A percentile compares a stretch with the other conserved stretches of the same genome.
These are phyloP conservation scores for Paraglomus brasilianum DNA, from an alignment of 192 early-diverging fungal genomes.

Conservation along the genomic window DNA sequence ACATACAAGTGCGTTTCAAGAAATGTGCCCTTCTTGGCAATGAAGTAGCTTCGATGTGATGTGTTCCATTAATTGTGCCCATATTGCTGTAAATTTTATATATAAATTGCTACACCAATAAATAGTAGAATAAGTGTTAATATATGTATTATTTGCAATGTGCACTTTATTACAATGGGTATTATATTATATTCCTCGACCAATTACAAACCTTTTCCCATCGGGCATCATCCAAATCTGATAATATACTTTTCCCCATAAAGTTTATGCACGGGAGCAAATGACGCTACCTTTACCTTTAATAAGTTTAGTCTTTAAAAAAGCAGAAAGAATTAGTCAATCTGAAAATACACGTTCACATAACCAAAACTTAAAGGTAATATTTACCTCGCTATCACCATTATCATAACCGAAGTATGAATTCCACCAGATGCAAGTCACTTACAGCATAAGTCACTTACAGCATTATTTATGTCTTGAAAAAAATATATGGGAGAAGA, in stretches of 20 bases:
- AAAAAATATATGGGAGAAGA: too few species aligned
- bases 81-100: too few species aligned
- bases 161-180: too few species aligned
- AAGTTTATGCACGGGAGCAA: slow-evolving; percentile 43
- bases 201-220: slow-evolving; percentile 43
- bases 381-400: slow-evolving; percentile 31
- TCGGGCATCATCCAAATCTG: slow-evolving; percentile 65
- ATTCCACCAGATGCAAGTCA: slow-evolving; percentile 55
- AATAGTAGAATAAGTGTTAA: too few species aligned
- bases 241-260: slow-evolving; percentile 63
- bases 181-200: neutral
- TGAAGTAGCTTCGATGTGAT: too few species aligned
- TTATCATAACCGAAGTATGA: slow-evolving; percentile 41
- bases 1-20: slow-evolving; percentile 67
- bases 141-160: too few species aligned
- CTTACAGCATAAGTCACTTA: slow-evolving; percentile 57
- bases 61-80: too few species aligned
- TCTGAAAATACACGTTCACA: too few species aligned
- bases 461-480: too few species aligned
- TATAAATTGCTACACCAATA: too few species aligned
- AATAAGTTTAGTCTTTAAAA: slow-evolving; percentile 14
- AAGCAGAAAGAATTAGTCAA: neutral
- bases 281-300: slow-evolving; percentile 29
- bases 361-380: neutral
- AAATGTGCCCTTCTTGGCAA: slow-evolving; percentile 54